Percentiles rank a stretch among this genome's conserved stretches.
These are phyloP conservation scores for Lactifluus volemus DNA, from an alignment of 768 basidiomycete genomes.

Conservation along the genomic window DNA sequence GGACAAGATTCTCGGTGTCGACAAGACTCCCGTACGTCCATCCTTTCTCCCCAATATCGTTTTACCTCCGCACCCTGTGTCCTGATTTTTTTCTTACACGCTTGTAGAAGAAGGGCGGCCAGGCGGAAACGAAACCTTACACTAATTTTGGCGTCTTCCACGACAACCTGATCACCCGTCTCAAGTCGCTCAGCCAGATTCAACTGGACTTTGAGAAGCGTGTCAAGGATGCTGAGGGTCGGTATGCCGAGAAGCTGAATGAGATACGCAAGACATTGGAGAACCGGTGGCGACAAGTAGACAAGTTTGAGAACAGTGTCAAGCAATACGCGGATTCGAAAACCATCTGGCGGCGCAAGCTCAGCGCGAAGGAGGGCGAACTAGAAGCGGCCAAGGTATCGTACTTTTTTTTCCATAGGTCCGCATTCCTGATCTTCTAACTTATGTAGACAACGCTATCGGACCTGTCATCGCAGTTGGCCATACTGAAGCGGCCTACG, in stretches of 20 bases:
- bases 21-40: conserved; percentile 66
- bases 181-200: conserved; percentile 79
- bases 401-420: conserved; percentile 5
- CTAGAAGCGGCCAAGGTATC: conserved; percentile 75
- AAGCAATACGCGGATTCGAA: conserved; percentile 79
- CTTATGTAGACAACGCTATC: conserved; percentile 58
- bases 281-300: conserved; percentile 81
- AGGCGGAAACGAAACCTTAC: conserved; percentile 84
- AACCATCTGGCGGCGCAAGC: conserved; percentile 73
- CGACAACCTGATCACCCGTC: conserved; percentile 82
- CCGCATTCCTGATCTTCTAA: background rate
- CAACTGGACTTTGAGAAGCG: conserved; percentile 82
- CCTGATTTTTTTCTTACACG: background rate
- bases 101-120: conserved; percentile 59
- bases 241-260: conserved; percentile 61
- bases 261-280: conserved; percentile 86
- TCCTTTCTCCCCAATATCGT: background rate
- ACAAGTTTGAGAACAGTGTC: conserved; percentile 82
- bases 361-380: conserved; percentile 80
- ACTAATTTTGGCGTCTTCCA: conserved; percentile 93
- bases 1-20: conserved; percentile 87
- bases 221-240: conserved; percentile 66
- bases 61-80: background rate
- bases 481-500: conserved; percentile 49
- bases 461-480: conserved; percentile 66